Percentiles rank a stretch among this genome's conserved stretches.
Conservation (phyloP, 208 protist species). For the Leptomonas seymouri region DNA sequence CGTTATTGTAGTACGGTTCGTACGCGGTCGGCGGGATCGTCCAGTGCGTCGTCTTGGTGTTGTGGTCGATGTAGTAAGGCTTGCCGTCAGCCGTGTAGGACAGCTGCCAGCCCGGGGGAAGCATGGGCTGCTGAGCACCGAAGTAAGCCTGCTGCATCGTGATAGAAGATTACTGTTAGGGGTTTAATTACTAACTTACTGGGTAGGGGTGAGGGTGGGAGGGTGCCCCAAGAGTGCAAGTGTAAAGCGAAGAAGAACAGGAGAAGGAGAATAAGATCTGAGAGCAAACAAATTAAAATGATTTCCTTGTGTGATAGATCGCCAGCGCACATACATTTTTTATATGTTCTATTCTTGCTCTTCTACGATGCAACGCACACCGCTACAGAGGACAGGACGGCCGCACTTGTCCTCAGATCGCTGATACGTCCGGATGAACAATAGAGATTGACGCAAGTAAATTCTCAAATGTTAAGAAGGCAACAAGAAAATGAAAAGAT, state of each 20-base stretch:
- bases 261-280: too few relatives aligned
- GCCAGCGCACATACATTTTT: too few relatives aligned
- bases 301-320: too few relatives aligned
- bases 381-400: too few relatives aligned
- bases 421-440: too few relatives aligned
- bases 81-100: constrained; percentile 72
- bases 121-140: constrained; percentile 42
- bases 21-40: constrained; percentile 52
- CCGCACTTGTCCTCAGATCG: too few relatives aligned
- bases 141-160: constrained; percentile 71
- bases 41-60: constrained; percentile 89
- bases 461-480: too few relatives aligned
- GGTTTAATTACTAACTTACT: constrained; percentile 33
- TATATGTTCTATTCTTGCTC: too few relatives aligned
- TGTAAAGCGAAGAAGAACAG: constrained; percentile 9
- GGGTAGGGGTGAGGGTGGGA: constrained; percentile 22
- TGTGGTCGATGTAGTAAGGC: constrained; percentile 88
- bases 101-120: constrained; percentile 82
- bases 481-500: too few relatives aligned
- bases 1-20: constrained; percentile 35
- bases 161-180: constrained; percentile 21
- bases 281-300: too few relatives aligned
- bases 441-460: too few relatives aligned
- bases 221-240: constrained; percentile 22
- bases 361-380: too few relatives aligned